Evolutionary conservation across 2,329 filamentous ascomycete species (phyloP).

Genomic region (Botrytis elliptica): DNA sequence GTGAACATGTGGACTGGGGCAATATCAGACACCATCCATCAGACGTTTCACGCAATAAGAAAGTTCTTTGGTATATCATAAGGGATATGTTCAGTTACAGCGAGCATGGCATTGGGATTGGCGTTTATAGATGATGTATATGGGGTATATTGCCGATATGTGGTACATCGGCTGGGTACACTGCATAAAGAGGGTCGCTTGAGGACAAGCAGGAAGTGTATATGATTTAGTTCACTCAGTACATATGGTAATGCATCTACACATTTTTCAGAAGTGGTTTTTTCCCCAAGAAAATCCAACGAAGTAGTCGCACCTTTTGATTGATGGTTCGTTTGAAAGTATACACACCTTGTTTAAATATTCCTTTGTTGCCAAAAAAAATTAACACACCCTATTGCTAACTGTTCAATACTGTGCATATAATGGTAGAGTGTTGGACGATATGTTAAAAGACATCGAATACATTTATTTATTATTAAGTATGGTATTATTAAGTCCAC

Average conservation of each 20-base stretch:
- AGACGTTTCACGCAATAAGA: neutral
- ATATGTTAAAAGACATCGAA: neutral
- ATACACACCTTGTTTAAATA: neutral
- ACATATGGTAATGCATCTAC: conserved; percentile 7
- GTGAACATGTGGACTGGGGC: neutral
- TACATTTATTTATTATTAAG: neutral
- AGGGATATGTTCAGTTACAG: neutral
- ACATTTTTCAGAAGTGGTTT: neutral
- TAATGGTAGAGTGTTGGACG: too few species aligned
- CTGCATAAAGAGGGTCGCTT: conserved; percentile 5
- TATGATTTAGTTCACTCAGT: neutral
- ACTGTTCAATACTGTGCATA: neutral
- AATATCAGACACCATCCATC: neutral
- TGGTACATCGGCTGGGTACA: neutral
- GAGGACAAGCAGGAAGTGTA: neutral
- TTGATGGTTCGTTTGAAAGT: neutral
- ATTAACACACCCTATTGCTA: neutral
- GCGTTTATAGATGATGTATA: conserved; percentile 7
- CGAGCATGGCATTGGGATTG: conserved; percentile 1
- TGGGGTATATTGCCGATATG: neutral
- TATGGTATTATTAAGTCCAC: neutral
- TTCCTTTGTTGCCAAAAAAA: neutral
- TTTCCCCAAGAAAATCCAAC: neutral
- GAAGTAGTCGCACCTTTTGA: neutral
- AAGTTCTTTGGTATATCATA: neutral